Conservation (phyloP, 1,139 yeast species). For the Yarrowia galli region DNA sequence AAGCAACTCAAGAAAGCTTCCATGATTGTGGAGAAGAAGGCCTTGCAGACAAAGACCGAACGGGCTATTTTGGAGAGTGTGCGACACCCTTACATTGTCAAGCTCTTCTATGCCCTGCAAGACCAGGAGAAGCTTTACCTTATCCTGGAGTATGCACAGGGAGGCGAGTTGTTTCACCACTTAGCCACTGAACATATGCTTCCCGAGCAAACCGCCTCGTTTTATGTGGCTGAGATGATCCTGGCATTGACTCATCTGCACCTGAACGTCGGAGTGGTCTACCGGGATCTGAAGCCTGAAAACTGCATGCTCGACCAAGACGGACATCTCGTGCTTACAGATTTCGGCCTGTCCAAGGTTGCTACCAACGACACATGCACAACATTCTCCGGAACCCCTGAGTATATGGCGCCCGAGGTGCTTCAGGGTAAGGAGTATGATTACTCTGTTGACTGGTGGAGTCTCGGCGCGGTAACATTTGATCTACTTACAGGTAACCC, state of each 20-base stretch:
- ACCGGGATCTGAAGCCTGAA: constrained; percentile 92
- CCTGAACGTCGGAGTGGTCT: constrained; percentile 80
- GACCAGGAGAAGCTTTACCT: constrained; percentile 81
- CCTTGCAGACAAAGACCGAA: constrained; percentile 74
- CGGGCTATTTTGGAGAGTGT: constrained; percentile 71
- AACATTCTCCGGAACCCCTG: constrained; percentile 92
- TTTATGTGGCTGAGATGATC: constrained; percentile 86
- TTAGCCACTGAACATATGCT: constrained; percentile 83
- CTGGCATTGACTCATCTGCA: constrained; percentile 84
- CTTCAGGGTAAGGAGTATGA: constrained; percentile 86
- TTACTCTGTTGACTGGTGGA: constrained; percentile 95
- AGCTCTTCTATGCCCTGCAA: constrained; percentile 87
- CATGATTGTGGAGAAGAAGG: constrained; percentile 59
- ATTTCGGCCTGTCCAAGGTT: constrained; percentile 88
- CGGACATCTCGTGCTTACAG: constrained; percentile 87
- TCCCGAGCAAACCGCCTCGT: constrained; percentile 78
- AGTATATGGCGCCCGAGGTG: constrained; percentile 97
- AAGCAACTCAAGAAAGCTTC: constrained; percentile 87
- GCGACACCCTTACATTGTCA: constrained; percentile 87
- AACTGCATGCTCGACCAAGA: constrained; percentile 81
- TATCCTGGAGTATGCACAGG: constrained; percentile 85
- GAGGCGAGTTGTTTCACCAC: constrained; percentile 92
- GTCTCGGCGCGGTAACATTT: constrained; percentile 86
- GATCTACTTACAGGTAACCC: constrained; percentile 92
- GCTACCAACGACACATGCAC: constrained; percentile 63